Conservation (phyloP, 2,329 filamentous ascomycete genomes). For the Apiospora koreana region DNA sequence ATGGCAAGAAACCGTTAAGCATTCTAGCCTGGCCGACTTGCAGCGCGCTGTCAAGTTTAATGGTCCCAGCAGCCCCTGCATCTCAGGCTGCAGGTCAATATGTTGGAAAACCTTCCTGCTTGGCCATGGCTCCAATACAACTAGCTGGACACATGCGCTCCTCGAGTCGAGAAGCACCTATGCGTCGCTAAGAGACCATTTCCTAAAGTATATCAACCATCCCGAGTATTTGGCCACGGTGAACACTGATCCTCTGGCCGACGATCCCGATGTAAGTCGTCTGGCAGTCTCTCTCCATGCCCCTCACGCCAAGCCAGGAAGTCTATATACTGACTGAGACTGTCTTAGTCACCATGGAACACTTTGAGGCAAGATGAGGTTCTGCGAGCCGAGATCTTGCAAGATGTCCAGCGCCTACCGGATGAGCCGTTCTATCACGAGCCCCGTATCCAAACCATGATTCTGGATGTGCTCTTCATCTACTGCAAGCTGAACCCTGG, state of each 20-base stretch:
- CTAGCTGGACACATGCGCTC: conserved; percentile 69
- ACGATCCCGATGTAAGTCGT: conserved; percentile 61
- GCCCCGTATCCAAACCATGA: conserved; percentile 72
- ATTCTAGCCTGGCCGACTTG: conserved; percentile 60
- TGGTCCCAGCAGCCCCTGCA: conserved; percentile 62
- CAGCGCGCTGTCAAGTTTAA: conserved; percentile 65
- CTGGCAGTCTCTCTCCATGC: neutral
- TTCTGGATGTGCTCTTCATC: conserved; percentile 88
- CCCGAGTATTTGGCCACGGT: conserved; percentile 75
- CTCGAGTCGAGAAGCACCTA: conserved; percentile 74
- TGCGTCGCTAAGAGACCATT: conserved; percentile 68
- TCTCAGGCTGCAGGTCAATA: conserved; percentile 76
- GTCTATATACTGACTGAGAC: conserved; percentile 12
- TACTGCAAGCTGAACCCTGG: conserved; percentile 91
- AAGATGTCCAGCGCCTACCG: conserved; percentile 92
- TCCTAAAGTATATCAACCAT: conserved; percentile 80
- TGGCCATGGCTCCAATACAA: conserved; percentile 65
- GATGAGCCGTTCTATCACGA: conserved; percentile 90
- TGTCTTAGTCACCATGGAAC: conserved; percentile 82
- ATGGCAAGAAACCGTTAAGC: conserved; percentile 66
- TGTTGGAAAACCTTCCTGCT: conserved; percentile 94
- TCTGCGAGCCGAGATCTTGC: conserved; percentile 83
- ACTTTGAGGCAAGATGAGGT: conserved; percentile 82
- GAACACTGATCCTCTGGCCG: conserved; percentile 79
- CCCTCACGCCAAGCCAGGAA: conserved; percentile 10